Evolutionary conservation across 1,284 basidiomycete species (phyloP).

Genomic region (Ceratorhiza oryzae-sativae): DNA sequence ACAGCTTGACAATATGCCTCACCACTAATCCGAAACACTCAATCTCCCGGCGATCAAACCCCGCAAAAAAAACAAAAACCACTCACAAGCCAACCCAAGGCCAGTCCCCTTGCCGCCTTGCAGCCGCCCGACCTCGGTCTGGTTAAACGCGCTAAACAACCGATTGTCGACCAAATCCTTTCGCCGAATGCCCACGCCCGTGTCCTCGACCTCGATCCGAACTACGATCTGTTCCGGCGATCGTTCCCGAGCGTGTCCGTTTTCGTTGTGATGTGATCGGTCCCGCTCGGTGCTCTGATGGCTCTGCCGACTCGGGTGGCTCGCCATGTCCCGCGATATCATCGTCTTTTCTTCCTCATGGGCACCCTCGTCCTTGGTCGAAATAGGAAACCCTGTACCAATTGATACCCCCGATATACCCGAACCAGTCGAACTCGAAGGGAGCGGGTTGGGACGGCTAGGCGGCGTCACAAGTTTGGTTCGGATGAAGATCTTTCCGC

Average conservation of each 20-base stretch:
- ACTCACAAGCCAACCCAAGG: conserved; percentile 71
- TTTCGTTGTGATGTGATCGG: neutral
- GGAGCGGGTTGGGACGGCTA: conserved; percentile 51
- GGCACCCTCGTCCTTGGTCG: neutral
- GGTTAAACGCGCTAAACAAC: conserved; percentile 72
- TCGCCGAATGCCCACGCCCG: conserved; percentile 75
- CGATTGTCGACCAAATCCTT: conserved; percentile 76
- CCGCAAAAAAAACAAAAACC: neutral
- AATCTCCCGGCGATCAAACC: neutral
- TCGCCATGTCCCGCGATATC: neutral
- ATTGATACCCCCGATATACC: conserved; percentile 6
- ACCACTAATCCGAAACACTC: conserved; percentile 56
- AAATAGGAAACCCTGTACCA: neutral
- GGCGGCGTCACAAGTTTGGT: conserved; percentile 64
- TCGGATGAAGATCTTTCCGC: conserved; percentile 67
- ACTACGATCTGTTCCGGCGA: conserved; percentile 70
- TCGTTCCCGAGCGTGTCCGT: neutral
- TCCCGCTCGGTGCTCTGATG: conserved; percentile 5
- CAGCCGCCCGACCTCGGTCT: conserved; percentile 66
- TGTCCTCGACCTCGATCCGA: conserved; percentile 81
- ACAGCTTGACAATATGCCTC: conserved; percentile 87
- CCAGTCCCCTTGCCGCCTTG: conserved; percentile 86
- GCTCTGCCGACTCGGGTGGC: neutral
- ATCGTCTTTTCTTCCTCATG: conserved; percentile 1
- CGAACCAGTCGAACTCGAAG: conserved; percentile 7